phyloP scores from a whole-genome alignment of 2,329 filamentous ascomycete genomes.

The Dothiorella sarmentorum region DNA sequence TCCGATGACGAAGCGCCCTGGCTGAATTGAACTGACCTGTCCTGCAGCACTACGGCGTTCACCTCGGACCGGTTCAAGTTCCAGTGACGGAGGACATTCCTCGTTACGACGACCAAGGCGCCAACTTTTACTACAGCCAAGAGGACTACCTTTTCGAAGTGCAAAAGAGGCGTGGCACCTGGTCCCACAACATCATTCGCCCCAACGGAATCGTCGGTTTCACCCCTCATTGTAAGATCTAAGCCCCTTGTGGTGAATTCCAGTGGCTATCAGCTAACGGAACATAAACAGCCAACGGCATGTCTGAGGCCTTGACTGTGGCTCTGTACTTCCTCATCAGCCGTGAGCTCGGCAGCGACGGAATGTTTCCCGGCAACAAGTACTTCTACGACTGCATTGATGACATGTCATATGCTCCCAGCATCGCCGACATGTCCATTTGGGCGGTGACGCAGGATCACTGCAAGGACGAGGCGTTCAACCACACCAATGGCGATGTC shows the following conservation, averaged over 20 bases:
- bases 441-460: constrained; percentile 34
- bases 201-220: constrained; percentile 32
- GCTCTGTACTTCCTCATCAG: constrained; percentile 42
- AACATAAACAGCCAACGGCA: constrained; percentile 24
- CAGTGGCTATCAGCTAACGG: not conserved
- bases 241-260: too few species aligned
- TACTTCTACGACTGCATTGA: constrained; percentile 35
- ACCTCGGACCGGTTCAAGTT: constrained; percentile 17
- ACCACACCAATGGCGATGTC: constrained; percentile 40
- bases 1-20: not conserved
- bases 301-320: constrained; percentile 41
- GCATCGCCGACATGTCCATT: constrained; percentile 37
- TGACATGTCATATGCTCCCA: constrained; percentile 31
- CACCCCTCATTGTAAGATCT: constrained; percentile 1
- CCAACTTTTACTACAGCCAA: constrained; percentile 22
- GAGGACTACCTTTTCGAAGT: constrained; percentile 20
- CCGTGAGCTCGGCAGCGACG: constrained; percentile 33
- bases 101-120: not conserved
- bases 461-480: constrained; percentile 41
- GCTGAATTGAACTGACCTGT: not conserved
- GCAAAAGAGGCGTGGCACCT: constrained; percentile 26
- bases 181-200: constrained; percentile 31
- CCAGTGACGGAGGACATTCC: constrained; percentile 19
- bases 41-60: constrained; percentile 19
- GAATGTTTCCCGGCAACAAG: constrained; percentile 36